Conservation (phyloP, 768 basidiomycete species). For the Lactarius hengduanensis region DNA sequence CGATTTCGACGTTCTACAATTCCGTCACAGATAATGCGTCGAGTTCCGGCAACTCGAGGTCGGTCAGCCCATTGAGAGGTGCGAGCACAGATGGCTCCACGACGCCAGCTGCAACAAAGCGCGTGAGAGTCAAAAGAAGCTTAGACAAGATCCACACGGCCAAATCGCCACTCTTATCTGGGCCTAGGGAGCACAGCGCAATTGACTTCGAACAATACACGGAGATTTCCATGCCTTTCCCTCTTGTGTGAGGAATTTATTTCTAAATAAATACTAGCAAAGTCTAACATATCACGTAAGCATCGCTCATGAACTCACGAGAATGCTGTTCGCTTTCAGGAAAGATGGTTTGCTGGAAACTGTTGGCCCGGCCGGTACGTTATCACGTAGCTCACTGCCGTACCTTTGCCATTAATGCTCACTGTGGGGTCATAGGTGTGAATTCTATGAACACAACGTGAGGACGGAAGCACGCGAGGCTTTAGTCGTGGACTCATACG, state of each 20-base stretch:
- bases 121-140: constrained; percentile 69
- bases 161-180: constrained; percentile 62
- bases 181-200: constrained; percentile 48
- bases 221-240: constrained; percentile 59
- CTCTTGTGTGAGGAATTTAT: constrained; percentile 59
- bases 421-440: constrained; percentile 45
- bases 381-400: not conserved
- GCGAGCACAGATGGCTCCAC: constrained; percentile 9
- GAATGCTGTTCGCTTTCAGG: constrained; percentile 68
- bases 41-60: constrained; percentile 22
- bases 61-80: constrained; percentile 19
- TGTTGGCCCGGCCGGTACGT: constrained; percentile 81
- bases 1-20: constrained; percentile 39
- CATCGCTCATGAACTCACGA: constrained; percentile 78
- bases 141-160: constrained; percentile 49
- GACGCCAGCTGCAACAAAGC: constrained; percentile 43
- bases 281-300: constrained; percentile 37
- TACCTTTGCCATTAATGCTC: constrained; percentile 1
- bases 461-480: constrained; percentile 29
- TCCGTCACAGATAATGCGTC: constrained; percentile 27
- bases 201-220: constrained; percentile 61
- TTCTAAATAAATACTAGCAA: not conserved
- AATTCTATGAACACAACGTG: constrained; percentile 75
- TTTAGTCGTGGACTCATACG: constrained; percentile 11
- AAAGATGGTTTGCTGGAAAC: constrained; percentile 82